Evolutionary conservation across 2,329 filamentous ascomycete genomes (phyloP).

Genomic region (Lasiodiplodia sp.): DNA sequence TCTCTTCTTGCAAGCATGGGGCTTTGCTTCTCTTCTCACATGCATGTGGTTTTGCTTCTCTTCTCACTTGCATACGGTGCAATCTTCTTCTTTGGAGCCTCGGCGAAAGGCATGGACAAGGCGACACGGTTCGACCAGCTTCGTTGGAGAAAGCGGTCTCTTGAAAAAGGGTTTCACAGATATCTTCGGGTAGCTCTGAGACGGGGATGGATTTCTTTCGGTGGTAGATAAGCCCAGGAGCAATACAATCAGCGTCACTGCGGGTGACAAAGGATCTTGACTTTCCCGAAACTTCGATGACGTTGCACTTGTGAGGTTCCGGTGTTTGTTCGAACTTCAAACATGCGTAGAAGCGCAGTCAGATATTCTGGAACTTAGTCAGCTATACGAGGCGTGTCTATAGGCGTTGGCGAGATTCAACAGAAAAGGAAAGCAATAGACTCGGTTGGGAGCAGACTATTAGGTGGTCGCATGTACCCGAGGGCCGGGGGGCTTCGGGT

Average conservation of each 20-base stretch:
- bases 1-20: background rate
- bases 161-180: background rate
- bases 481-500: background rate
- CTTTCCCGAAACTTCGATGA: too few relatives aligned
- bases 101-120: background rate
- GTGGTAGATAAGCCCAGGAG: background rate
- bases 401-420: background rate
- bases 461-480: background rate
- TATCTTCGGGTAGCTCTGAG: background rate
- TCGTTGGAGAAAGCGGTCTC: background rate
- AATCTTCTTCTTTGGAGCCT: background rate
- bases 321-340: too few relatives aligned
- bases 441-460: slow-evolving; percentile 10
- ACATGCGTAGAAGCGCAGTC: too few relatives aligned
- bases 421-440: slow-evolving; percentile 13
- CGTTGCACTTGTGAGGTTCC: too few relatives aligned
- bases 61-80: background rate
- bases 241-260: too few relatives aligned
- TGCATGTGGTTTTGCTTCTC: background rate
- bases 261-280: too few relatives aligned
- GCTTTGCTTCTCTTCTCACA: background rate
- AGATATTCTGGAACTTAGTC: background rate
- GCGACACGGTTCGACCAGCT: background rate
- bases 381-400: slow-evolving; percentile 3
- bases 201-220: background rate